Evolutionary conservation across 192 early-diverging fungal species (phyloP).

Genomic region (Entophlyctis luteolus): DNA sequence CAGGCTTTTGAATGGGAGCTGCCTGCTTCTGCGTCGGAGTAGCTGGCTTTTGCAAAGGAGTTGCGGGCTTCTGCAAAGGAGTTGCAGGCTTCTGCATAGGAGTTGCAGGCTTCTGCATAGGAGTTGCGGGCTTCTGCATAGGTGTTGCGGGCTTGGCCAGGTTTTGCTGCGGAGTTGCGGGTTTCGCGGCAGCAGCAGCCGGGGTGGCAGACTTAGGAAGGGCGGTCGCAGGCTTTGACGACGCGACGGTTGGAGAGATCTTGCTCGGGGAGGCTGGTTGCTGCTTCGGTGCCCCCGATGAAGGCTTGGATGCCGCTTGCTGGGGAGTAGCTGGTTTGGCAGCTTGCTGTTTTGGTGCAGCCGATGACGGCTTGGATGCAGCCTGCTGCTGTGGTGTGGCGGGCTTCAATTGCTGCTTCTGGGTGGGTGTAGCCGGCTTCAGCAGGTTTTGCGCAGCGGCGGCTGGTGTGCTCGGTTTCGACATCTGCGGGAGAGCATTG

Average conservation of each 20-base stretch:
- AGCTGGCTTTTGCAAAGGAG: background rate
- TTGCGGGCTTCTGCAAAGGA: background rate
- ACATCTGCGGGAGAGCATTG: background rate
- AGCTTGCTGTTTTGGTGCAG: constrained; percentile 5
- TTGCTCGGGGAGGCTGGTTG: background rate
- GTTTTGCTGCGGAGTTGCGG: background rate
- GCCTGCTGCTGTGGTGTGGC: background rate
- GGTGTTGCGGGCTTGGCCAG: constrained; percentile 1
- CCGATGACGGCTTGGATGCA: constrained; percentile 9
- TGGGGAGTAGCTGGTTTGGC: background rate
- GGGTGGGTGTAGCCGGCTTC: constrained; percentile 6
- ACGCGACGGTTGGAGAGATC: background rate
- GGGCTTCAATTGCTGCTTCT: background rate
- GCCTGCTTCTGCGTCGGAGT: background rate
- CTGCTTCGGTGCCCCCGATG: background rate
- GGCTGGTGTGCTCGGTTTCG: constrained; percentile 3
- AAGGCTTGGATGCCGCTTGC: background rate
- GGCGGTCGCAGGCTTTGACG: background rate
- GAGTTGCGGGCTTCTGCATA: no score
- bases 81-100: no score
- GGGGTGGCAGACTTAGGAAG: background rate
- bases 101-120: background rate
- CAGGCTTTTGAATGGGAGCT: background rate
- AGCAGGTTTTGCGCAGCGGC: no score
- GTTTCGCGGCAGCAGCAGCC: background rate